Evolutionary conservation across 257 asterid species (phyloP).

Genomic region (Capsicum baccatum): DNA sequence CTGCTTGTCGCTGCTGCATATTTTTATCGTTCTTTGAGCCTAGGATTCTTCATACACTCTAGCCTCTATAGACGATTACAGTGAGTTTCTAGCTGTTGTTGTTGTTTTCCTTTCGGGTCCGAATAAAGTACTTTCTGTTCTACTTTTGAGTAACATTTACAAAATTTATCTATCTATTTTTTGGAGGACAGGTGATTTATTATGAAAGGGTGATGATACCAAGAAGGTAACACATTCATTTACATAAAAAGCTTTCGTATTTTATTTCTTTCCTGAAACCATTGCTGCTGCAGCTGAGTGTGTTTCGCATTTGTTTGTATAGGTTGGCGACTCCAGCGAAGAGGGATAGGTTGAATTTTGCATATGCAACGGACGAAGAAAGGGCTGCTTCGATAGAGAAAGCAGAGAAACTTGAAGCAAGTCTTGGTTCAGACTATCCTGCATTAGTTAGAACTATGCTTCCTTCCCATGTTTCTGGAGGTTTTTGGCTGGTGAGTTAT

Average conservation of each 20-base stretch:
- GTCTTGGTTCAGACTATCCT: slow-evolving; percentile 57
- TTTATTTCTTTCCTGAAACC: not conserved
- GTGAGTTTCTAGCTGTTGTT: too few relatives aligned
- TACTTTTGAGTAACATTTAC: not conserved
- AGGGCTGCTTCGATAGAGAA: slow-evolving; percentile 59
- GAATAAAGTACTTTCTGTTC: not conserved
- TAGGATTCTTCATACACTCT: too few relatives aligned
- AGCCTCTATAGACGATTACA: too few relatives aligned
- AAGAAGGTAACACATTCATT: slow-evolving; percentile 55
- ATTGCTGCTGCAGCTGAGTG: not conserved
- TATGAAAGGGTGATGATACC: slow-evolving; percentile 70
- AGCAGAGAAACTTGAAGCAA: slow-evolving; percentile 68
- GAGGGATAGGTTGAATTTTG: slow-evolving; percentile 56
- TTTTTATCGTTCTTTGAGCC: too few relatives aligned
- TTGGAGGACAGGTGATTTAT: slow-evolving; percentile 55
- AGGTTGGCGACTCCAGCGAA: slow-evolving; percentile 51
- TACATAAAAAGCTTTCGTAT: too few relatives aligned
- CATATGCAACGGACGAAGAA: slow-evolving; percentile 77
- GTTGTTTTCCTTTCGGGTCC: too few relatives aligned
- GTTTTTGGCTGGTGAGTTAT: slow-evolving; percentile 91
- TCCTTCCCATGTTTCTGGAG: slow-evolving; percentile 95
- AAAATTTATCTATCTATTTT: slow-evolving; percentile 8
- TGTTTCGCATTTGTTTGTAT: slow-evolving; percentile 4
- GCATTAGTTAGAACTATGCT: slow-evolving; percentile 77
- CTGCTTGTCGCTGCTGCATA: too few relatives aligned